phyloP scores from a whole-genome alignment of 1,284 basidiomycete genomes.

The Fistulina hepatica region DNA sequence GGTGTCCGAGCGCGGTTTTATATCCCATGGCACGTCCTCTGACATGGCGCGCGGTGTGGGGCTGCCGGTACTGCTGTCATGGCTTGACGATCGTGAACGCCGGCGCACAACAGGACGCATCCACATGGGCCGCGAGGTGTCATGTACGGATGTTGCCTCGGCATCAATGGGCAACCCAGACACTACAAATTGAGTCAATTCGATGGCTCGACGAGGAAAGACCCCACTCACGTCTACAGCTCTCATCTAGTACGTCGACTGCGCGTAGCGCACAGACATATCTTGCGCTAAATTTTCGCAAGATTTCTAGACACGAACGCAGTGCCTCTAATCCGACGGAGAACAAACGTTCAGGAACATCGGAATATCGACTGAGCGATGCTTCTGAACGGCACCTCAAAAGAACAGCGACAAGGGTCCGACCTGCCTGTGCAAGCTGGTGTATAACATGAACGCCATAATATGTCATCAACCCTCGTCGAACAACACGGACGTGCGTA shows the following conservation, averaged over 20 bases:
- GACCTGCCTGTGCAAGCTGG: conserved; percentile 85
- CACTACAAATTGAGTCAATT: no score
- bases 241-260: conserved; percentile 86
- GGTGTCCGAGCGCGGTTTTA: no score
- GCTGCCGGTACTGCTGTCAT: no score
- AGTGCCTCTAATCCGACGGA: conserved; percentile 73
- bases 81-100: no score
- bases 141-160: no score
- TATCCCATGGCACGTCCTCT: no score
- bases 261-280: conserved; percentile 81
- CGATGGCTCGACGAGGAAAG: no score
- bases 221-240: conserved; percentile 66
- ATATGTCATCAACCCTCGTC: conserved; percentile 86
- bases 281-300: conserved; percentile 68
- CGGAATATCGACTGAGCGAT: no score
- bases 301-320: conserved; percentile 71
- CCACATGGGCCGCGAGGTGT: no score
- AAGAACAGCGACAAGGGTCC: conserved; percentile 78
- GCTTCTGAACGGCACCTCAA: conserved; percentile 65
- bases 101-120: no score
- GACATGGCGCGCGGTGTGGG: no score
- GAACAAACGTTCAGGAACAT: conserved; percentile 68
- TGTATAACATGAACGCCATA: conserved; percentile 94
- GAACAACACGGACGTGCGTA: conserved; percentile 72
- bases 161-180: no score